These are phyloP conservation scores for Fusarium chaquense DNA, from an alignment of 2,329 filamentous ascomycete species.

Conservation along the genomic window DNA sequence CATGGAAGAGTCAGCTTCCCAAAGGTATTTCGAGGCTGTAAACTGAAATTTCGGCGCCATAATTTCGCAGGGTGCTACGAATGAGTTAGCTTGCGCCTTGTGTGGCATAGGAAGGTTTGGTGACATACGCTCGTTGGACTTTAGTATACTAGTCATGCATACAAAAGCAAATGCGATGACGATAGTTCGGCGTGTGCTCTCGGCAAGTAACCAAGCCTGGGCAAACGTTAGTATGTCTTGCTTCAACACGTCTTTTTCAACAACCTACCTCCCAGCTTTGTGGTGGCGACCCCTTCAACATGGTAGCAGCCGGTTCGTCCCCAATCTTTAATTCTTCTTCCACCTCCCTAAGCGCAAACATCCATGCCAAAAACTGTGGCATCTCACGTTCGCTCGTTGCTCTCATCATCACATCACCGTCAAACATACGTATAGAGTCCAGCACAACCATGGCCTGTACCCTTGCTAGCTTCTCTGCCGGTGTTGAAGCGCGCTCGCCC, in stretches of 20 bases:
- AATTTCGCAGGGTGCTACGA: constrained; percentile 32
- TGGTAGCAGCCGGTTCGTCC: constrained; percentile 35
- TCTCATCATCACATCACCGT: constrained; percentile 57
- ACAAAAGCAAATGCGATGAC: constrained; percentile 51
- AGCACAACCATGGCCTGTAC: constrained; percentile 58
- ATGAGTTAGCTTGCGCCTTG: constrained; percentile 7
- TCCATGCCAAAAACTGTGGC: constrained; percentile 54
- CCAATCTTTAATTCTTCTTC: constrained; percentile 52
- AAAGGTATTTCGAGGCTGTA: constrained; percentile 58
- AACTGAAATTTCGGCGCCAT: constrained; percentile 41
- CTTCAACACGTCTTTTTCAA: neutral
- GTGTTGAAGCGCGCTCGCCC: constrained; percentile 49
- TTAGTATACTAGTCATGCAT: constrained; percentile 53
- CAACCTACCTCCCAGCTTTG: constrained; percentile 57
- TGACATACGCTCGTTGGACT: constrained; percentile 49
- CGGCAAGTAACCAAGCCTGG: constrained; percentile 58
- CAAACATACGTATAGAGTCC: constrained; percentile 58
- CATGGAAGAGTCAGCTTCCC: constrained; percentile 56
- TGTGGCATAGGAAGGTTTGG: neutral
- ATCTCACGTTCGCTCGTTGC: constrained; percentile 57
- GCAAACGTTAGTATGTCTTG: neutral
- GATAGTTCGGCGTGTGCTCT: constrained; percentile 56
- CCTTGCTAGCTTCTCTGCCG: constrained; percentile 56
- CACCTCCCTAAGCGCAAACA: constrained; percentile 51
- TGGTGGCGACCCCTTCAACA: constrained; percentile 52